phyloP scores from a whole-genome alignment of 2,329 filamentous ascomycete species.

The Metarhizium rileyi region DNA sequence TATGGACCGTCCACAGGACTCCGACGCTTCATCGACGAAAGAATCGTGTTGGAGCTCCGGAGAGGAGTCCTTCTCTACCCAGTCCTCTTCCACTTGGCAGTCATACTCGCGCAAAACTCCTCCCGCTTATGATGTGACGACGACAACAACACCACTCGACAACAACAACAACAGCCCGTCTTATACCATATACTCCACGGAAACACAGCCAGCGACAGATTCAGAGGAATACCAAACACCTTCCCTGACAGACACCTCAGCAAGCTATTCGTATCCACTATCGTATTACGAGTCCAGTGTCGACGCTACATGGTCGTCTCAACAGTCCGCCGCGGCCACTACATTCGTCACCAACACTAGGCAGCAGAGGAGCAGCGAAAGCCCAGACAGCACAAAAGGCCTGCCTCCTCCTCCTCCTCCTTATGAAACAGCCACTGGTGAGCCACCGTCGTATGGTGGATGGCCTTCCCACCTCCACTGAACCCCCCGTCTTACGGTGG shows the following conservation, averaged over 20 bases:
- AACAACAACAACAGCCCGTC: neutral
- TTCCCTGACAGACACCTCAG: neutral
- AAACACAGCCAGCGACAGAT: neutral
- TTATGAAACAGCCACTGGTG: neutral
- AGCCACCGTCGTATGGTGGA: conserved; percentile 1
- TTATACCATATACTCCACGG: neutral
- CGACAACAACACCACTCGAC: neutral
- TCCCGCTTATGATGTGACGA: neutral
- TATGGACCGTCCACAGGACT: neutral
- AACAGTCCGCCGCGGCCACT: neutral
- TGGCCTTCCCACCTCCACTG: conserved; percentile 2
- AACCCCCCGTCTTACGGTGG: conserved; percentile 1
- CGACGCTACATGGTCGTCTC: neutral
- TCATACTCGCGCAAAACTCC: neutral
- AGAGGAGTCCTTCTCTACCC: neutral
- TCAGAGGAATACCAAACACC: neutral
- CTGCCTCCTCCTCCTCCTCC: neutral
- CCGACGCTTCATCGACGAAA: neutral
- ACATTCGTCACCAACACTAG: conserved; percentile 1
- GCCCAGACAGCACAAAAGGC: neutral
- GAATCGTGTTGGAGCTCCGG: neutral
- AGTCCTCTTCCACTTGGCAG: neutral
- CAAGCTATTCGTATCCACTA: neutral
- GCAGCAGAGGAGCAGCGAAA: no score
- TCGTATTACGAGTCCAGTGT: neutral